Base-by-base conservation (phyloP, 352 stramenopile genomes). In the Detonula confervacea region DNA sequence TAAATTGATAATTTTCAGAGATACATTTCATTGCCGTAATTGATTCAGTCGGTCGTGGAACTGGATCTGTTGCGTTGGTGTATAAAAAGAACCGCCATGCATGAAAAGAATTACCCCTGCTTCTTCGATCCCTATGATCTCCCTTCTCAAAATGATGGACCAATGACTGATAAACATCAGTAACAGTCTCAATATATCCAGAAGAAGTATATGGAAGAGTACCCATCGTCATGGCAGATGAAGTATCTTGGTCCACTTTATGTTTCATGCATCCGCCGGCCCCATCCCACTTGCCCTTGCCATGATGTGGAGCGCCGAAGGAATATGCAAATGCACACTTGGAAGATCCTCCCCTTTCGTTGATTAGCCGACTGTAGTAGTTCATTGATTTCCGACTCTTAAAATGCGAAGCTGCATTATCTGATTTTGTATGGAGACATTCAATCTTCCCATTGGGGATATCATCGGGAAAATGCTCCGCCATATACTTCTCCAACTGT, bases 371-470 rank as follows among this genome's bases (percentile, higher is more conserved):
- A 27, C 46, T 73, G 35, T 37, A 79, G 20, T 54, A 79, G 6
- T 73, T 4, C 0, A 79, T 73, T 14, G 70, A 29, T 0, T 35
- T 33, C 9, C 46, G 44, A 37, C 44, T 79, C 24, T 79, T 79
- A 49, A 79, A 79, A 11, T 79, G 70, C 30, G 60, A 46, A 20
- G 44, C 29, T 56, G 70, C 70, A 66, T 79, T 79, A 30, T 79
- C 70, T 22, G 61, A 79, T 18, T 79, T 18, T 22, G 24, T 29
- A 37, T 73, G 46, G 2, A 79, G 60, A 47, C 11, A 16, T 25
- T 39, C 49, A 22, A 80, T 66, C 63, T 59, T 63, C 3, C 52
- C 62, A n/a, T 22, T 24, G 6, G 51, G 47, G 0, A 80, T n/a
- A 49, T 80, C 71, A n/a, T 72, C 37, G 14, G 61, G 61, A 55